phyloP scores from a whole-genome alignment of 257 asterid species.

The Nicotiana otophora region DNA sequence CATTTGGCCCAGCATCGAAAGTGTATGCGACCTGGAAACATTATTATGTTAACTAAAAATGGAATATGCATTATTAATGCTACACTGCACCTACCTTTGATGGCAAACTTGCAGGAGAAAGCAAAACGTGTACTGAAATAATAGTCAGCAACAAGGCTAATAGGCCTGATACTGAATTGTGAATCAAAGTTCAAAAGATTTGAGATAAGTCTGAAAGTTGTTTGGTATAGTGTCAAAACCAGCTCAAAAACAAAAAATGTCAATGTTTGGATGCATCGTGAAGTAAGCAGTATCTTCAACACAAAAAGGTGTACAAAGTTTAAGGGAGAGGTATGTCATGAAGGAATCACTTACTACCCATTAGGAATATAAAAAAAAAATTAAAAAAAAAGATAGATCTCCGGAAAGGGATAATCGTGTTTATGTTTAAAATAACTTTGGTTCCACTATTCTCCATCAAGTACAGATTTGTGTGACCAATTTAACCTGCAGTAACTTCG shows the following conservation, averaged over 20 bases:
- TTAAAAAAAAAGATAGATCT: neutral
- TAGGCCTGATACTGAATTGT: neutral
- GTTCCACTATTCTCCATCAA: neutral
- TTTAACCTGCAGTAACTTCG: neutral
- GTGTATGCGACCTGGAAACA: constrained; percentile 76
- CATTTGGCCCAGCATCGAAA: constrained; percentile 97
- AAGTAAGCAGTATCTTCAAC: neutral
- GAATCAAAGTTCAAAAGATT: neutral
- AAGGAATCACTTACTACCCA: neutral
- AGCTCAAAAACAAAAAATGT: neutral
- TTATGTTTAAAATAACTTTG: neutral
- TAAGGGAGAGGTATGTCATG: neutral
- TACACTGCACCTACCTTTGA: neutral
- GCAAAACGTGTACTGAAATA: neutral
- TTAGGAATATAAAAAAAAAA: neutral
- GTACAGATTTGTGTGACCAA: neutral
- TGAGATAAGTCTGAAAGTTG: neutral
- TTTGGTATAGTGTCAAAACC: neutral
- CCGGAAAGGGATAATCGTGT: neutral
- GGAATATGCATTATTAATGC: neutral
- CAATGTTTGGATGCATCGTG: neutral
- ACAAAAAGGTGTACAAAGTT: neutral
- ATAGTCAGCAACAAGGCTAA: neutral
- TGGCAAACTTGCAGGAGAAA: neutral
- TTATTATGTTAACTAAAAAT: neutral